These are phyloP conservation scores for Lactarius deliciosus DNA, from an alignment of 768 basidiomycete species.

Conservation along the genomic window DNA sequence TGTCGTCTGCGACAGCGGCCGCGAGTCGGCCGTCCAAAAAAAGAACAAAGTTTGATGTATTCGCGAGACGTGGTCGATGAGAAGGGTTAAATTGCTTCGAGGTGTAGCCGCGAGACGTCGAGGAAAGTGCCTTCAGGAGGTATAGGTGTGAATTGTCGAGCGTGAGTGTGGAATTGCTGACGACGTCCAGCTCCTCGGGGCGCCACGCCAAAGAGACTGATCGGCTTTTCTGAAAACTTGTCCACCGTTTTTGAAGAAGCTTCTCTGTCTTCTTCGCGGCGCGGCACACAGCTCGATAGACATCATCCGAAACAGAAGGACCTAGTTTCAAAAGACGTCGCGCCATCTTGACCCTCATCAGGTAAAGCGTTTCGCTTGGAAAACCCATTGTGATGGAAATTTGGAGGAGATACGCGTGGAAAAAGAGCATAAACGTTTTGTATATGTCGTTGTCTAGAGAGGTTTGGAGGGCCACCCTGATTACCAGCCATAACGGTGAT, in stretches of 20 bases:
- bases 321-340: too few relatives aligned
- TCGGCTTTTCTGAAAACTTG: neutral
- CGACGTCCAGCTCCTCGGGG: constrained; percentile 1
- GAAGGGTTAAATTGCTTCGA: neutral
- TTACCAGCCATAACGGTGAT: neutral
- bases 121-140: neutral
- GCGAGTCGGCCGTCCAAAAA: neutral
- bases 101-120: neutral
- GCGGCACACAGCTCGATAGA: neutral
- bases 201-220: neutral
- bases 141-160: neutral
- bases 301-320: too few relatives aligned
- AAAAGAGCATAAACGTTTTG: neutral
- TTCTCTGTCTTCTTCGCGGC: neutral
- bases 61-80: neutral
- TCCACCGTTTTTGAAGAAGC: neutral
- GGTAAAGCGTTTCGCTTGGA: neutral
- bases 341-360: too few relatives aligned
- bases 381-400: neutral
- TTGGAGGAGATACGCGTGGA: neutral
- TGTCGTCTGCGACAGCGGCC: too few relatives aligned
- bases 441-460: neutral
- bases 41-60: neutral
- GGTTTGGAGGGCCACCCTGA: neutral
- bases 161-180: neutral